A percentile compares a stretch with the other conserved stretches of the same genome.
phyloP scores from a whole-genome alignment of 2,329 filamentous ascomycete species.

The Bimuria novae-zelandiae region DNA sequence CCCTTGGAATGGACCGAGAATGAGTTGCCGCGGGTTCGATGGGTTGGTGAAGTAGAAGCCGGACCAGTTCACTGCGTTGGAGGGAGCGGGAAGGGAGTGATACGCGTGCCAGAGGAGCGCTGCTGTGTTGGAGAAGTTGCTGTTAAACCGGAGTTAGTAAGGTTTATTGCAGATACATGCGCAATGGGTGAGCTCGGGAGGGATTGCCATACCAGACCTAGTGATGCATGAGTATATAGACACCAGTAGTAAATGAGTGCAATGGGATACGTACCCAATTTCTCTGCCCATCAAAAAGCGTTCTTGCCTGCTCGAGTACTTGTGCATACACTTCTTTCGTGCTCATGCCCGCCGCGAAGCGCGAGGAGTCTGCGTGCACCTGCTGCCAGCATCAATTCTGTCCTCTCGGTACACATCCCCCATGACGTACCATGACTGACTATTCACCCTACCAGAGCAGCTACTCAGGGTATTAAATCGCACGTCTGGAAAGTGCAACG shows the following conservation, averaged over 20 bases:
- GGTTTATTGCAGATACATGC: background rate
- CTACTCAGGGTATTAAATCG: background rate
- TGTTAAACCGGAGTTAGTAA: slow-evolving; percentile 3
- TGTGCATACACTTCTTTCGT: slow-evolving; percentile 77
- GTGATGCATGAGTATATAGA: background rate
- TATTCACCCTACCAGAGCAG: background rate
- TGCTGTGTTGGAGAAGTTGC: slow-evolving; percentile 74
- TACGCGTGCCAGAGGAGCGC: slow-evolving; percentile 80
- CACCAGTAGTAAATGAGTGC: too few species aligned
- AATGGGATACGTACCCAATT: slow-evolving; percentile 67
- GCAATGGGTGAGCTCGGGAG: background rate
- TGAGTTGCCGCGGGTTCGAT: slow-evolving; percentile 58
- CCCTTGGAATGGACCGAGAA: slow-evolving; percentile 80
- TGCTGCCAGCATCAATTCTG: background rate
- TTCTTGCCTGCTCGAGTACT: slow-evolving; percentile 70
- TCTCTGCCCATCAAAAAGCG: slow-evolving; percentile 71
- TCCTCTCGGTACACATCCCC: background rate
- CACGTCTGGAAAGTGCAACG: background rate
- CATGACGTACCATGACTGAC: slow-evolving; percentile 10
- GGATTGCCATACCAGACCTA: slow-evolving; percentile 23
- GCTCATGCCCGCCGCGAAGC: slow-evolving; percentile 67
- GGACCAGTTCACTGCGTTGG: slow-evolving; percentile 75
- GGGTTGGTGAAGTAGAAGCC: slow-evolving; percentile 58
- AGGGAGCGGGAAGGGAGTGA: slow-evolving; percentile 70
- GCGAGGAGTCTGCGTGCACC: slow-evolving; percentile 81